Evolutionary conservation across 495 filamentous ascomycete species (phyloP).

Genomic region (Bryoglossum gracile): DNA sequence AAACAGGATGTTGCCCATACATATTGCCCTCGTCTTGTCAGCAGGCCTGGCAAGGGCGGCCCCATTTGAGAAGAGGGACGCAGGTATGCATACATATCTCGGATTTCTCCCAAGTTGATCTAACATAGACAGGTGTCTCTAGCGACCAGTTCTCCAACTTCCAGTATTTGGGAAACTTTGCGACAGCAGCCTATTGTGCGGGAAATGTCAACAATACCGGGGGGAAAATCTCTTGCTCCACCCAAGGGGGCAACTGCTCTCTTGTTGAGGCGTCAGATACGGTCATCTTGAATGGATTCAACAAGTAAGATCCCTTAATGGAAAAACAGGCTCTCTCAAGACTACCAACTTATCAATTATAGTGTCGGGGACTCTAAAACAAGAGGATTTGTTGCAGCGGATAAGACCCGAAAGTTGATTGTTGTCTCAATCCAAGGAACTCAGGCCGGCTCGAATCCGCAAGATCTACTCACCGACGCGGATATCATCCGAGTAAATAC

Average conservation of each 20-base stretch:
- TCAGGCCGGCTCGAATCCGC: slow-evolving; percentile 53
- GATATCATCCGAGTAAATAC: slow-evolving; percentile 32
- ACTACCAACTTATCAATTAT: slow-evolving; percentile 29
- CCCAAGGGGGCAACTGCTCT: slow-evolving; percentile 44
- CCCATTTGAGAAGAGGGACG: too few species aligned
- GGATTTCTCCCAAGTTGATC: too few species aligned
- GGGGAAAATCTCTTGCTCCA: slow-evolving; percentile 48
- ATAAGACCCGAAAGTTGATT: slow-evolving; percentile 53
- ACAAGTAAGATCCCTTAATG: too few species aligned
- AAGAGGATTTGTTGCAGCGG: slow-evolving; percentile 63
- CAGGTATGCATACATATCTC: too few species aligned
- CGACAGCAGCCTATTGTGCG: too few species aligned
- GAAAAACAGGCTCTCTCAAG: too few species aligned
- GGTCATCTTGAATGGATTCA: slow-evolving; percentile 30
- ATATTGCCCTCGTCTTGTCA: too few species aligned
- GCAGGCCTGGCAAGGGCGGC: too few species aligned
- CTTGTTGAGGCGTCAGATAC: slow-evolving; percentile 49
- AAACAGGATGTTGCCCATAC: too few species aligned
- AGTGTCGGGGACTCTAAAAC: slow-evolving; percentile 46
- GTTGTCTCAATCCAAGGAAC: slow-evolving; percentile 57
- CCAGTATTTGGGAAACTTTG: too few species aligned
- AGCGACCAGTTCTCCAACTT: too few species aligned
- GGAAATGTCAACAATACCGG: slow-evolving; percentile 28
- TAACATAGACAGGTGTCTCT: too few species aligned
- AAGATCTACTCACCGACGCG: slow-evolving; percentile 44